Percentiles rank a stretch among this genome's conserved stretches.
phyloP scores from a whole-genome alignment of 768 basidiomycete genomes.

The Suillus occidentalis region DNA sequence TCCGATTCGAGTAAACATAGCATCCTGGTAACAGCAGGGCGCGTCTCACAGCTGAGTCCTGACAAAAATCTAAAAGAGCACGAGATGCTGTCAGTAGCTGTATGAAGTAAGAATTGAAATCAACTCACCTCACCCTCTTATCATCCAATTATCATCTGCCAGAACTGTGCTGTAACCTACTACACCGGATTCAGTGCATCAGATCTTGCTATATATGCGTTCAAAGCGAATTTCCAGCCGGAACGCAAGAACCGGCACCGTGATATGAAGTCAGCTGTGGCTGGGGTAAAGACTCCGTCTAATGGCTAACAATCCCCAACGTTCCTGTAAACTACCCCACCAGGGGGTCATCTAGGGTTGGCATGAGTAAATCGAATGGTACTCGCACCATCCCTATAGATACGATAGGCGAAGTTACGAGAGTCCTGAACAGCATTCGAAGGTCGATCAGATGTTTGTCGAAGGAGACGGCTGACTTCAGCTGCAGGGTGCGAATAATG shows the following conservation, averaged over 20 bases:
- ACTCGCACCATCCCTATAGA: not conserved
- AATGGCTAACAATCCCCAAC: not conserved
- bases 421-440: not conserved
- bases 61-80: not conserved
- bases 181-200: not conserved
- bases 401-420: not conserved
- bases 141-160: not conserved
- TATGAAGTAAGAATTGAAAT: not conserved
- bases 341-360: not conserved
- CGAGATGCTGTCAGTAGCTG: not conserved
- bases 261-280: not conserved
- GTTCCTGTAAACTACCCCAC: not conserved
- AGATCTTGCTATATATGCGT: not conserved
- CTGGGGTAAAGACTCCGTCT: not conserved
- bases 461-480: not conserved
- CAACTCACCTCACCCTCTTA: not conserved
- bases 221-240: not conserved
- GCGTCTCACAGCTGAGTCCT: not conserved
- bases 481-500: not conserved
- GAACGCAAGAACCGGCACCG: not conserved
- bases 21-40: not conserved
- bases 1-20: not conserved
- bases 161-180: not conserved
- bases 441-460: not conserved
- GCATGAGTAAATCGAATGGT: not conserved